Evolutionary conservation across 345 rosid genomes (phyloP), one percentile per base, ranked within the genome.

Genomic region (Camelina sativa): DNA sequence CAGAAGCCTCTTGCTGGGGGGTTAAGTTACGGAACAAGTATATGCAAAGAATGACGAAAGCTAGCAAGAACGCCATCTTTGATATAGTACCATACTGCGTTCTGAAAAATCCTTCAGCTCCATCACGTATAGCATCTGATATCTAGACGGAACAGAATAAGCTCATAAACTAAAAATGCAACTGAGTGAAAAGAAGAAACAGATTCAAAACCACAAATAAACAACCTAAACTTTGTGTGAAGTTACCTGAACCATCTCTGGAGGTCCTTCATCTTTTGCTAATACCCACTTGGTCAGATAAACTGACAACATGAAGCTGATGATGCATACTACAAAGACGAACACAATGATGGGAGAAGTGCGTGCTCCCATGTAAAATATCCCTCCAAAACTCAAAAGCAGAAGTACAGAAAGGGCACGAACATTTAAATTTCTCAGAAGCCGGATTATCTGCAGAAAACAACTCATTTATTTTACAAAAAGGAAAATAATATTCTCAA

Each of bases 91-190:
- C 89, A 77, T 95, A 95, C 74, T 95, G 98, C 48, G 98, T 95
- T 87, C 97, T 92, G 76, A 95, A 91, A 84, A 89, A 95, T 35
- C 99, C 99, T 84, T 92, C 98, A 71, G 98, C 98, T 74, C 98
- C 99, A 81, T 95, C 99, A 51, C 97, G 97, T 80, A 95, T 95
- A 46, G 99, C 98, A 81, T 95, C 99, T 72, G 99, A 90, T 86
- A 95, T 92, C 99, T 95, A 79, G 59, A 59, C 81, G 80, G 69
- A 62, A 74, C 69, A 54, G 50, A 19, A 84, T 72, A 69, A 70
- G 80, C 62, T 84, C 71, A 78, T 41, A 74, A 56, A 55, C 15
- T 12, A 64, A 62, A 15, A 44, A 60, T 25, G 53, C 53, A 56
- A 48, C 19, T 16, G 7, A 43, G 20, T 40, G 59, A 13, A 71